Conservation (phyloP, 768 basidiomycete species). For the Tylopilus sp. region DNA sequence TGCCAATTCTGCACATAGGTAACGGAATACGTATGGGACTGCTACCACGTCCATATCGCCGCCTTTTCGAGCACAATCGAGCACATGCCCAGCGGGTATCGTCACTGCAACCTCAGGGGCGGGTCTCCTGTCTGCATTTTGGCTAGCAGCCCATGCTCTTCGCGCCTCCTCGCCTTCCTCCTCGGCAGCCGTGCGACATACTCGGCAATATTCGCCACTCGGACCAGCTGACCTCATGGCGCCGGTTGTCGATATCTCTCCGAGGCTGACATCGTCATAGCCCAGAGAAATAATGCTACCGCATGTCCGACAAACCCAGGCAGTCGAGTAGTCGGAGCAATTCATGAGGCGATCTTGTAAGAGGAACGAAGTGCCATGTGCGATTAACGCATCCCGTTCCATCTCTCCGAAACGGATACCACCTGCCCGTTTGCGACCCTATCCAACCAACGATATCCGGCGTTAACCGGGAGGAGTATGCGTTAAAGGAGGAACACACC, state of each 20-base stretch:
- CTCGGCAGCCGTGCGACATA: conserved; percentile 77
- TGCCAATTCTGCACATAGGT: conserved; percentile 94
- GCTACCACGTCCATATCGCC: conserved; percentile 93
- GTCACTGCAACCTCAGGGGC: conserved; percentile 58
- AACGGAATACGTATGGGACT: conserved; percentile 91
- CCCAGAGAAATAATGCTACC: conserved; percentile 95
- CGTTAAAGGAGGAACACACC: conserved; percentile 41
- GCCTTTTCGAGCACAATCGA: conserved; percentile 57
- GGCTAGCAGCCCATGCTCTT: conserved; percentile 55
- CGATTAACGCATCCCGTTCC: conserved; percentile 98
- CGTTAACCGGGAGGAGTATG: conserved; percentile 5
- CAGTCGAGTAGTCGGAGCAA: conserved; percentile 98
- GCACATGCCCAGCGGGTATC: conserved; percentile 64
- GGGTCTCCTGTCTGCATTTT: conserved; percentile 39
- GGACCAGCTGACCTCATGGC: conserved; percentile 62
- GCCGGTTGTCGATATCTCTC: conserved; percentile 53
- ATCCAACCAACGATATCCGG: neutral
- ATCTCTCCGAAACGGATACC: conserved; percentile 99
- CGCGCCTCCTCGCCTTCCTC: conserved; percentile 61
- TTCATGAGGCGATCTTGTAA: conserved; percentile 99
- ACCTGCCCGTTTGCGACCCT: conserved; percentile 97
- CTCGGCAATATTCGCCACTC: conserved; percentile 90
- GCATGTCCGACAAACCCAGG: conserved; percentile 97
- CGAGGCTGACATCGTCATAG: conserved; percentile 83
- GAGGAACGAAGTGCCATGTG: conserved; percentile 97